Evolutionary conservation across 2,329 filamentous ascomycete species (phyloP), one percentile per base, ranked within the genome.

Genomic region (Fusarium sp.): DNA sequence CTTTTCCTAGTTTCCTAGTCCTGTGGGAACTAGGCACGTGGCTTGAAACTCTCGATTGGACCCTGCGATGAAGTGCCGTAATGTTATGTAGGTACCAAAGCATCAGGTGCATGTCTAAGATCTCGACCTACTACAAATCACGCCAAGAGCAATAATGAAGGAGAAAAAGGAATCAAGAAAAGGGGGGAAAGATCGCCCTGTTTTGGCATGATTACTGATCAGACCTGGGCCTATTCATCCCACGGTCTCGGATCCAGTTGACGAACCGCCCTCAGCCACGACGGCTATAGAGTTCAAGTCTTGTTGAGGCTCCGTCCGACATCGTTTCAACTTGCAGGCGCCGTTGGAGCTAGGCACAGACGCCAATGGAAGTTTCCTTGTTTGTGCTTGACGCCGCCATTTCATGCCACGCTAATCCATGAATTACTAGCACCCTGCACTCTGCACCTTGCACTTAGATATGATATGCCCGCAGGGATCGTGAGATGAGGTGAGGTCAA

Each of bases 191-290:
- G 65, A 73, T 59, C 56, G 28, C 15, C 38, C 14, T 39, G 34
- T 30, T n/a, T 44, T 10, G 17, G 9, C 8, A 11, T 14, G 62
- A 68, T 72, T 60, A 74, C 38, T 74, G 62, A 63, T 68, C 50
- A 64, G 42, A 34, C 10, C 14, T 8, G 20, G 20, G 45, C 30
- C n/a, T 24, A 14, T 20, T 8, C 26, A 57, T 47, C 42, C 59
- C 59, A 32, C 26, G 5, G 42, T 24, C 38, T 60, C 22, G 42
- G 68, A 28, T 50, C 28, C 32, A 9, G 14, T 47, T 50, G 30
- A 38, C 24, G 18, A 61, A 30, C 36, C 42, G 20, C 14, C 32
- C 12, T 44, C 17, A 66, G 47, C 41, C 28, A 48, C 26, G 47
- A 34, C 6, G 14, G 58, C 48, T 30, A 22, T 22, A 38, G 34